phyloP scores from a whole-genome alignment of 1,284 basidiomycete genomes.

The Ustilago cynodontis region DNA sequence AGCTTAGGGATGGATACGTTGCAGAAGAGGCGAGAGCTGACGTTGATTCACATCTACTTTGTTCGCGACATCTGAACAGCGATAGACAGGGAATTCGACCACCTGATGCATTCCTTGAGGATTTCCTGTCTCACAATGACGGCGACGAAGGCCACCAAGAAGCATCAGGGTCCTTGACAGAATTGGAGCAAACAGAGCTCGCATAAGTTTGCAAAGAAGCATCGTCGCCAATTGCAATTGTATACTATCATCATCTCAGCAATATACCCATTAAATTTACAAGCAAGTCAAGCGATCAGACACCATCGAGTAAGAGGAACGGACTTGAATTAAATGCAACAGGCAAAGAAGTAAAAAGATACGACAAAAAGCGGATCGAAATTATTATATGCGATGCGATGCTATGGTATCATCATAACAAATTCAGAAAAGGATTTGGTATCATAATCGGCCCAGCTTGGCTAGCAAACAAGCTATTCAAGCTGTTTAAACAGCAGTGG shows the following conservation, averaged over 20 bases:
- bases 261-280: slow-evolving; percentile 4
- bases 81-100: slow-evolving; percentile 50
- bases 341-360: background rate
- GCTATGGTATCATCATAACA: slow-evolving; percentile 26
- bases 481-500: slow-evolving; percentile 28
- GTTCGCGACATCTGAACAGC: slow-evolving; percentile 10
- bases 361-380: background rate
- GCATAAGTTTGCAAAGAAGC: background rate
- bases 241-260: background rate
- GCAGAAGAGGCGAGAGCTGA: slow-evolving; percentile 5
- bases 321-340: background rate
- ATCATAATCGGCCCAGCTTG: background rate
- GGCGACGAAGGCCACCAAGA: background rate
- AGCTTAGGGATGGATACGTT: background rate
- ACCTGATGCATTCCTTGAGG: slow-evolving; percentile 42
- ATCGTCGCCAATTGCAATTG: background rate
- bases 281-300: background rate
- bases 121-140: slow-evolving; percentile 3
- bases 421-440: background rate
- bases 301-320: background rate
- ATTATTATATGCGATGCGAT: slow-evolving; percentile 6
- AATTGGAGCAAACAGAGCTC: background rate
- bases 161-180: background rate
- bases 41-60: background rate
- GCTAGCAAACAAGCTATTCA: no score